Base-by-base conservation (phyloP, 2,329 filamentous ascomycete species). In the Aplosporella prunicola region DNA sequence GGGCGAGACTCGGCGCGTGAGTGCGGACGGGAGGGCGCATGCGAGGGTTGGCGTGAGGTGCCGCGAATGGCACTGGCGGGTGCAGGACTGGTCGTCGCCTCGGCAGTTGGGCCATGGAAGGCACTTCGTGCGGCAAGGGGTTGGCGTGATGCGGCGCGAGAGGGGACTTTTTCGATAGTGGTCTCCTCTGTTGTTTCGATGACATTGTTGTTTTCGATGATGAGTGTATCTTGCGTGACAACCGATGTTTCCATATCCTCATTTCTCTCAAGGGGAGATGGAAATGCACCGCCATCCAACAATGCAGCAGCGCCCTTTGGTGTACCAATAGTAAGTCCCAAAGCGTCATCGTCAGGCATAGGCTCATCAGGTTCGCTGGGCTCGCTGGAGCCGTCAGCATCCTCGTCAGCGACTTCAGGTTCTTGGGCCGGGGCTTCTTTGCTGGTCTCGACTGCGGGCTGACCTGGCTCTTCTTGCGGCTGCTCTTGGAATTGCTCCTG, bases 281-380 rank as follows among this genome's bases (percentile, higher is more conserved):
- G n/a, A n/a, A n/a, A n/a, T n/a, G n/a, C 15, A 14, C 20, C 30
- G 8, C 18, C 37, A 10, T 28, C 30, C 4, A 39, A 25, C 10
- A 39, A 25, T 10, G 37, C 37, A 4, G 37, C 30, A 9, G 37
- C 37, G n/a, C 37, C 37, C 24, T 34, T 33, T 9, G 37, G 37
- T 11, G 37, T 39, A 11, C 37, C 37, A 20, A 39, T 39, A 3
- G 37, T 39, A 15, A 39, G 24, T 3, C 24, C 37, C 8, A 39
- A 31, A 9, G 24, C 30, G 18, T 39, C 37, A 6, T 39, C 37
- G 8, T 39, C 37, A 8, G 37, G 16, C 17, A 33, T 27, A 18
- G 37, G 30, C 20, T 39, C 23, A 6, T 28, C 20, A 5, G 37
- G 37, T 11, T 34, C 37, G n/a, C 36, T 39, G 18, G 29, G 3